Conservation (phyloP, 2,329 filamentous ascomycete species). For the Beauveria sp. region DNA sequence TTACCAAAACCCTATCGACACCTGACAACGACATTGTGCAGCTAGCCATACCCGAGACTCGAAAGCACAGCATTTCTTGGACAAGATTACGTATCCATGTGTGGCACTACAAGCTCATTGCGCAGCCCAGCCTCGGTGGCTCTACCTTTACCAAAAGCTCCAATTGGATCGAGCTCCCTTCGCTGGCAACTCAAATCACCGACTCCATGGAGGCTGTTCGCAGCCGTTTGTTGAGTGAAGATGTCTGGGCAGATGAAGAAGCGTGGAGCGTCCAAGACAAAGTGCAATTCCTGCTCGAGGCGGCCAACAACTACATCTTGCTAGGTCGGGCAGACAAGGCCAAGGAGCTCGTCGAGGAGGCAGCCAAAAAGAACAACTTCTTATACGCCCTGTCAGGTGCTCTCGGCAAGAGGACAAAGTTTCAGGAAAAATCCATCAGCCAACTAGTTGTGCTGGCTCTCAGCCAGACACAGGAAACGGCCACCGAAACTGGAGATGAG, state of each 20-base stretch:
- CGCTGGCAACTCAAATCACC: slow-evolving; percentile 44
- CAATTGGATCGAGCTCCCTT: slow-evolving; percentile 52
- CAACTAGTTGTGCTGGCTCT: slow-evolving; percentile 87
- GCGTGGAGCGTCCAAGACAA: slow-evolving; percentile 41
- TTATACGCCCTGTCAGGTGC: slow-evolving; percentile 78
- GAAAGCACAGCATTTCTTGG: slow-evolving; percentile 47
- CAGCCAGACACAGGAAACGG: slow-evolving; percentile 43
- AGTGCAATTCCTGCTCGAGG: slow-evolving; percentile 70
- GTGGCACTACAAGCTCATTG: slow-evolving; percentile 55
- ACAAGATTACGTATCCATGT: slow-evolving; percentile 65
- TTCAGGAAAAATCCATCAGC: slow-evolving; percentile 71
- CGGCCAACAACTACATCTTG: slow-evolving; percentile 74
- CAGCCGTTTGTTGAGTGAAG: slow-evolving; percentile 26
- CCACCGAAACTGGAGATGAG: slow-evolving; percentile 7
- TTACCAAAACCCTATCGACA: slow-evolving; percentile 24
- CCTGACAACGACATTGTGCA: slow-evolving; percentile 19
- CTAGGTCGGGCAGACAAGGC: slow-evolving; percentile 76
- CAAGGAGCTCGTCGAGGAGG: slow-evolving; percentile 59
- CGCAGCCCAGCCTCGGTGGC: slow-evolving; percentile 48
- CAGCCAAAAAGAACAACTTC: slow-evolving; percentile 61
- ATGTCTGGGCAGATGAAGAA: slow-evolving; percentile 29
- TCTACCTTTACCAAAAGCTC: slow-evolving; percentile 48
- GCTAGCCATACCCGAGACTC: slow-evolving; percentile 20
- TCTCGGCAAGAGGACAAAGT: slow-evolving; percentile 77
- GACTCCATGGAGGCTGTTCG: slow-evolving; percentile 36